A percentile compares a stretch with the other conserved stretches of the same genome.
phyloP scores from a whole-genome alignment of 345 rosid species.

The Populus davidiana region DNA sequence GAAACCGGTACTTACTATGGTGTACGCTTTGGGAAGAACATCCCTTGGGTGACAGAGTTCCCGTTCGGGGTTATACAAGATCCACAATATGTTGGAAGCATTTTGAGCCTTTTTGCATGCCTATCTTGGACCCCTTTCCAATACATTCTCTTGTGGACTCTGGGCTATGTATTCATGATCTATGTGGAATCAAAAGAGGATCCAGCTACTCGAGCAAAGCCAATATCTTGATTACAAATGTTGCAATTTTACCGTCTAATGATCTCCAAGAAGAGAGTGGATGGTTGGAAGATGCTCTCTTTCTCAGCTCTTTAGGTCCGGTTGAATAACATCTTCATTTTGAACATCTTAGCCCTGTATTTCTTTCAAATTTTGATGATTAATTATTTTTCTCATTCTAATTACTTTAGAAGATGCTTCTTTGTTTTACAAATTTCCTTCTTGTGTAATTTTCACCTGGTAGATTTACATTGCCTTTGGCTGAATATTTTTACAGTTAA shows the following conservation, averaged over 20 bases:
- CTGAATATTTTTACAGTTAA: not conserved
- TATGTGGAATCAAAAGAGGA: constrained; percentile 65
- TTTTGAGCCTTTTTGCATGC: constrained; percentile 71
- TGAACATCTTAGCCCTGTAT: not conserved
- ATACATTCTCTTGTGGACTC: constrained; percentile 69
- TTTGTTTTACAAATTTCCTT: not conserved
- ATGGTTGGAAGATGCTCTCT: not conserved
- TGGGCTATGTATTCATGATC: constrained; percentile 72
- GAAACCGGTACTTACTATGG: constrained; percentile 92
- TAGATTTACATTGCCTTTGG: not conserved
- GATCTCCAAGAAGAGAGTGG: not conserved
- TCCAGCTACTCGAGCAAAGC: constrained; percentile 60
- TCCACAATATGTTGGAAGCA: constrained; percentile 90
- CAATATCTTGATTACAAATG: constrained; percentile 36
- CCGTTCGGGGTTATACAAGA: constrained; percentile 88
- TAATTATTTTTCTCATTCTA: not conserved
- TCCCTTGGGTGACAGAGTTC: constrained; percentile 76
- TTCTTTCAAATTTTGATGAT: not conserved
- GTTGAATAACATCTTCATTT: not conserved
- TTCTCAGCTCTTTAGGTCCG: not conserved
- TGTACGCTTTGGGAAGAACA: constrained; percentile 70
- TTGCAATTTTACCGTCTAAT: constrained; percentile 7
- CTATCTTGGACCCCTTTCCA: constrained; percentile 76
- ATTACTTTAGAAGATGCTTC: constrained; percentile 11
- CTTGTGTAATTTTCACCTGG: not conserved